Base-by-base conservation (phyloP, 1,139 yeast species). In the Kurtzmaniella quercitrusa region DNA sequence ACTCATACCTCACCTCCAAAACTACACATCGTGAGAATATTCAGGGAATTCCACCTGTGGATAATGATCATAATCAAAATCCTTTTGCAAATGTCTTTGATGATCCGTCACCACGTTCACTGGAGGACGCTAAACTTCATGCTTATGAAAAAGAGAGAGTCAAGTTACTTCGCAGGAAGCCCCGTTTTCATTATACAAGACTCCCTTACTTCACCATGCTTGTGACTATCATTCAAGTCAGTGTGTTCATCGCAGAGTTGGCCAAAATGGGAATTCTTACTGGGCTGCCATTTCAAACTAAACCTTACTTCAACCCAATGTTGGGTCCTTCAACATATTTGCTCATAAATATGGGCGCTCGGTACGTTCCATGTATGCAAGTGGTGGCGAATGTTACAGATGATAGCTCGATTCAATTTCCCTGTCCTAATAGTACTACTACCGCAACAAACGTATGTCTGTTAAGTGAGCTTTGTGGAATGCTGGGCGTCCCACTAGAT, bases 291-390 rank as follows among this genome's bases (percentile, higher is more conserved):
- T 77, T 84, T 48, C 88, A 81, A 57, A 80, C 88, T 0, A 61
- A 80, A 51, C 93, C 93, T 2, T 75, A 80, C 46, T 82, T 84
- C 64, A 84, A 84, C 56, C 91, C 91, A 8, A 84, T 84, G 91
- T 61, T 84, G 38, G 93, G 93, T 0, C 93, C 93, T n/a, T 82
- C 88, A 2, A 66, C 83, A 0, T 82, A 82, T 53, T 64, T 83
- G 7, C 68, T 80, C 55, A 81, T 84, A 45, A 76, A 81, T 51
- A 76, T 82, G 78, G 91, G 91, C 1, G 84, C 89, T 2, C 61
- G 91, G 36, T 84, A 82, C 57, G 74, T 78, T 0, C 88, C 89
- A 0, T 84, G 93, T 56, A 84, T 84, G 88, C 79, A 78, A 45
- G 58, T 63, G 35, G 68, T 83, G 22, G 55, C 59, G 20, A 74